Conservation (phyloP, 352 stramenopile species). For the Globisporangium paddicum region DNA sequence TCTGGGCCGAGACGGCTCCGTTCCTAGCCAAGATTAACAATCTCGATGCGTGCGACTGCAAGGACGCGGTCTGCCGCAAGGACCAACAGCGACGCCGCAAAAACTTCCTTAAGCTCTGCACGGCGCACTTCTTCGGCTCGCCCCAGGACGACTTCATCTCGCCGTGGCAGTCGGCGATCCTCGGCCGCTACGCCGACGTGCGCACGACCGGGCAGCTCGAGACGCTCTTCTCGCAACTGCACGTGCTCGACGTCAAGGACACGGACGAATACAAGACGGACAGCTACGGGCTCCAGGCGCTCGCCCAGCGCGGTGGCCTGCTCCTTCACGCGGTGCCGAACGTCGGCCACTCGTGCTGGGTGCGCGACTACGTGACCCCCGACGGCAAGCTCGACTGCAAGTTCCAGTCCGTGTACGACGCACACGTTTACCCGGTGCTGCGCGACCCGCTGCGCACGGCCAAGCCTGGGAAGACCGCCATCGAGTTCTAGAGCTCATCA, state of each 20-base stretch:
- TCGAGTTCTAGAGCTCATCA: not conserved
- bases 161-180: slow-evolving; percentile 22
- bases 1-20: slow-evolving; percentile 2
- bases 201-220: slow-evolving; percentile 17
- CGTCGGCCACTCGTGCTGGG: slow-evolving; percentile 32
- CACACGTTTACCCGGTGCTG: slow-evolving; percentile 28
- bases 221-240: slow-evolving; percentile 26
- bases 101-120: slow-evolving; percentile 20
- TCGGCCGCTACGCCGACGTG: slow-evolving; percentile 20
- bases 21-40: slow-evolving; percentile 18
- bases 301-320: slow-evolving; percentile 27
- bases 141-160: slow-evolving; percentile 22
- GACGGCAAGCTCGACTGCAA: slow-evolving; percentile 19
- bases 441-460: slow-evolving; percentile 1
- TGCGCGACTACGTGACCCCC: slow-evolving; percentile 11
- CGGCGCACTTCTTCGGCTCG: slow-evolving; percentile 26
- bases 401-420: slow-evolving; percentile 36
- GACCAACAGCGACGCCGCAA: slow-evolving; percentile 12
- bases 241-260: slow-evolving; percentile 23
- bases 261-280: slow-evolving; percentile 29
- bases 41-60: not conserved
- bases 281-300: slow-evolving; percentile 30
- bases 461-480: not conserved
- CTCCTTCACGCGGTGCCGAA: slow-evolving; percentile 20
- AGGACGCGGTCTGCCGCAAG: not conserved